A percentile compares a stretch with the other conserved stretches of the same genome.
Evolutionary conservation across 1,284 basidiomycete species (phyloP).

Genomic region (Binderoboletus segoi): DNA sequence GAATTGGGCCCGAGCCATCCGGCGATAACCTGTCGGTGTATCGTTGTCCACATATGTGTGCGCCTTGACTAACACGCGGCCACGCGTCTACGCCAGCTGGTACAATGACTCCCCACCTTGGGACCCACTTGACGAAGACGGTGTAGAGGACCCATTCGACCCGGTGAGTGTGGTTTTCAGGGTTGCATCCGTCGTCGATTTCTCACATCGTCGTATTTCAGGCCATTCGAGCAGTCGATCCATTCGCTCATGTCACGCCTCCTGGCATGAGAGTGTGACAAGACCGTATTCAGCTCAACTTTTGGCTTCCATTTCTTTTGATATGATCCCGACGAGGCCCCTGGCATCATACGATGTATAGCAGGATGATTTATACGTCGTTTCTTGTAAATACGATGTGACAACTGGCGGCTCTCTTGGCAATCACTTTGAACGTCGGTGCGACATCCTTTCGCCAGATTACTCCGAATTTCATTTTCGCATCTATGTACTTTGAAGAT

Average conservation of each 20-base stretch:
- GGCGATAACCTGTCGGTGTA: constrained; percentile 30
- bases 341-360: neutral
- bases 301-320: neutral
- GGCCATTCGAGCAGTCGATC: neutral
- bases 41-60: too few relatives aligned
- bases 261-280: neutral
- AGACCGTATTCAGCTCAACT: neutral
- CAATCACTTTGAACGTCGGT: too few relatives aligned
- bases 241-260: neutral
- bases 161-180: constrained; percentile 2
- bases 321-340: neutral
- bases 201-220: neutral
- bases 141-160: constrained; percentile 9
- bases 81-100: constrained; percentile 22
- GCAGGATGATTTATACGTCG: neutral
- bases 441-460: too few relatives aligned
- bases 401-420: too few relatives aligned
- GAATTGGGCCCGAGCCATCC: constrained; percentile 8
- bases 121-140: constrained; percentile 34
- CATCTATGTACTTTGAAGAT: too few relatives aligned
- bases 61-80: neutral
- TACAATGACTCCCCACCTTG: constrained; percentile 20
- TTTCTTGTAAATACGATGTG: too few relatives aligned
- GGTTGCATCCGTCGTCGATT: neutral
- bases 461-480: too few relatives aligned